phyloP scores from a whole-genome alignment of 306 rosid species.

The Inga laurina region DNA sequence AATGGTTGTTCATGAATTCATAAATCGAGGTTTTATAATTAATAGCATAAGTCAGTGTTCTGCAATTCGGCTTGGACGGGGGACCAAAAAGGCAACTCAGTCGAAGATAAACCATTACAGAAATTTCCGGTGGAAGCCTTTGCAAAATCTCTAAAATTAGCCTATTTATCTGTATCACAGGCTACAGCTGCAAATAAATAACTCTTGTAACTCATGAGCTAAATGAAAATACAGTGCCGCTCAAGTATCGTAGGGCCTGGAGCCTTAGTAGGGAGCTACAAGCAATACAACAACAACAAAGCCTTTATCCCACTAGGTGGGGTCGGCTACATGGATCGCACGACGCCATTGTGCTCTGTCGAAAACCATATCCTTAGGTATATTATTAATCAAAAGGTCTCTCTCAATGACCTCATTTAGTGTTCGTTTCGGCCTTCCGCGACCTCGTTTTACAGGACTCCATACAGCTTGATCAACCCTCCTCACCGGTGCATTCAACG shows the following conservation, averaged over 20 bases:
- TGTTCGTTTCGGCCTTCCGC: too few relatives aligned
- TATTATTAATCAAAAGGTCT: too few relatives aligned
- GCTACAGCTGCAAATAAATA: not conserved
- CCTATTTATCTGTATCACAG: not conserved
- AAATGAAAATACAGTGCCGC: not conserved
- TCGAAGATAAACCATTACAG: not conserved
- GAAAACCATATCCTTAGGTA: too few relatives aligned
- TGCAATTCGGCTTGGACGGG: not conserved
- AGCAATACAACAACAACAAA: too few relatives aligned
- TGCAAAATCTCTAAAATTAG: not conserved
- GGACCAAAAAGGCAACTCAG: not conserved
- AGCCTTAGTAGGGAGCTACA: not conserved
- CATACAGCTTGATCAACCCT: too few relatives aligned
- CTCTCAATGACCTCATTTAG: too few relatives aligned
- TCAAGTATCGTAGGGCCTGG: not conserved
- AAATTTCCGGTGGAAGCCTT: not conserved
- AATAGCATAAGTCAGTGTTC: not conserved
- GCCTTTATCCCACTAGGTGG: too few relatives aligned
- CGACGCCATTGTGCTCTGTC: too few relatives aligned
- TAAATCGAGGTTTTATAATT: not conserved
- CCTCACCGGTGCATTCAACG: too few relatives aligned
- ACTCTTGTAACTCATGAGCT: not conserved
- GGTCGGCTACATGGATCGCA: too few relatives aligned
- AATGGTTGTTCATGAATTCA: not conserved
- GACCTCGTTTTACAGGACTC: too few relatives aligned